Evolutionary conservation across 352 stramenopile species (phyloP), one percentile per base, ranked within the genome.

Genomic region (Phytophthora constricta): DNA sequence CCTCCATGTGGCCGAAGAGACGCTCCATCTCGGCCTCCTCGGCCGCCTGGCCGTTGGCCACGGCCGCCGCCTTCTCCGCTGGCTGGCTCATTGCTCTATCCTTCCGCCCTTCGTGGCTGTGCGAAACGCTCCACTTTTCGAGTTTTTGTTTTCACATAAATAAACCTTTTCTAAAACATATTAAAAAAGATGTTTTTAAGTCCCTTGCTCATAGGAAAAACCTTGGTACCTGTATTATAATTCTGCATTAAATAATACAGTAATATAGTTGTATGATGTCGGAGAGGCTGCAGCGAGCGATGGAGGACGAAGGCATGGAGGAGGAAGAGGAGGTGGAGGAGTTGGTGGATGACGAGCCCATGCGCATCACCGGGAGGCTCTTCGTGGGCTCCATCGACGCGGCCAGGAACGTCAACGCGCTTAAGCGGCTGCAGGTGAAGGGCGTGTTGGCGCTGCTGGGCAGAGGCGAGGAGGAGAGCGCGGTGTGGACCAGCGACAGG

Each of bases 341-440:
- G 26, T 2, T 86, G 14, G 51, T 61, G 19, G 86, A 93, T 50
- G 77, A 93, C 47, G 52, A 72, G 46, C 82, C 86, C 27, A 89
- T 91, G 82, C 72, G 56, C 42, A 75, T 92, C 31, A 48, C 33
- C 8, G 59, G 54, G 0, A 63, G 78, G 1, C 54, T 92, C 16
- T 91, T 82, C 52, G 49, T 93, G 5, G 83, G 86, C 9, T 90
- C 86, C 2, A 85, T 93, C 26, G 86, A 93, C 52, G 86, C 86
- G 4, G 82, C 83, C 48, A 66, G 55, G 50, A 93, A 93, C 55
- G 13, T 37, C 5, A 20, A 5, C 0, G 83, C 72, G 41, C 61
- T 92, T 28, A 52, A 59, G 13, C 39, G 50, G 45, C 61, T 70
- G 34, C 70, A 72, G 43, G 80, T 93, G 42, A 57, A 68, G n/a